Evolutionary conservation across 2,329 filamentous ascomycete genomes (phyloP), one percentile per base, ranked within the genome.

Genomic region (Aurifilum marmelostoma): DNA sequence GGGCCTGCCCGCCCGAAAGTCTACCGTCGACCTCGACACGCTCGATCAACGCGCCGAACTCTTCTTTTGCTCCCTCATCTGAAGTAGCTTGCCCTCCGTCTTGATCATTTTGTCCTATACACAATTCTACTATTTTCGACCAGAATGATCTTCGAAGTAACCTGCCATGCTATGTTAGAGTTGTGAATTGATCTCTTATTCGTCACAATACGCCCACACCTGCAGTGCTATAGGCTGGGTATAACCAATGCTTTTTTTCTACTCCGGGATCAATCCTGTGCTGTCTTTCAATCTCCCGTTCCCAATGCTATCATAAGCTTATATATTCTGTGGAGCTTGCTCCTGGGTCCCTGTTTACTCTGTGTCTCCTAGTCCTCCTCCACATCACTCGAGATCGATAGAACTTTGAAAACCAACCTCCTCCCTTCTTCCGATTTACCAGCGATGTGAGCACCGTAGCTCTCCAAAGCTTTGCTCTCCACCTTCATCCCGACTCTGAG

Each of bases 371-470:
- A 34, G 16, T 32, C 14, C 24, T 27, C 7, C 29, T 27, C 41
- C 32, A 67, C 56, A 34, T 54, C 65, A 66, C 29, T 34, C 11
- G 24, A 39, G 16, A 12, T 16, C 24, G 27, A 8, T 9, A 2
- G 18, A 47, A 18, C 37, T 29, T 43, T 47, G 43, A 47, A 3
- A 1, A n/a, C 8, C 43, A n/a, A 18, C 41, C 12, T 14, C 29
- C 29, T 11, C 43, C 43, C 43, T n/a, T 47, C 43, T 8, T 47
- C 43, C 29, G 16, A 7, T 27, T 41, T 18, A 43, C 34, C 7
- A 60, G 66, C 66, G 29, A 68, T 68, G 66, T 68, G 29, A 68
- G 29, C 39, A 29, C 29, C 41, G 8, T 27, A 50, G 61, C 39
- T 32, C 39, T 29, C n/a, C 11, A 32, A 62, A 47, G 21, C 29